Evolutionary conservation across 805 yeast genomes (phyloP), one percentile per base, ranked within the genome.

Genomic region (Saccharomycopsis javanensis): DNA sequence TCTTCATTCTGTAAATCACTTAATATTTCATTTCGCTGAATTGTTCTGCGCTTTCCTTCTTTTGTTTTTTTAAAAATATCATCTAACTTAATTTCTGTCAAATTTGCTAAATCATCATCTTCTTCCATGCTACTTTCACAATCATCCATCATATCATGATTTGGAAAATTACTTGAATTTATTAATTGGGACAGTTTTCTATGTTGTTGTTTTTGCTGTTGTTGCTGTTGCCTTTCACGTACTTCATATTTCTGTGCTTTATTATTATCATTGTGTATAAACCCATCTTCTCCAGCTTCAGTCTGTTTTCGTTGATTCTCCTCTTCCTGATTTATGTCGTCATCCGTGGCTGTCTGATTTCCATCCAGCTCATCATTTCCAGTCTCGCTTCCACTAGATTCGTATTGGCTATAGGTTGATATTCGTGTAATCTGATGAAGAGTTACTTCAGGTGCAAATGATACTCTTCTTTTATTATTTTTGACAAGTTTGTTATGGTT

Each of bases 391-490:
- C 34, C 18, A 34, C 53, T 35, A n/a, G 51, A 38, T n/a, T 33
- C 23, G 27, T 45, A 38, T 13, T 42, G 48, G 8, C 48, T 42
- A 42, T 54, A 55, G 20, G 16, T 38, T n/a, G 50, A 50, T 8
- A 34, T 18, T 11, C 28, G 34, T n/a, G 54, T 79, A 57, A 73
- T 71, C 64, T 79, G 76, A 63, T 80, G 84, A 33, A 81, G 71
- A 6, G 82, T 80, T 0, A 80, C 85, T 58, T 80, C 84, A 1
- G 83, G 83, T 1, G 88, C 88, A 71, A 84, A 84, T 23, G 86
- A 80, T 3, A 85, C 89, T n/a, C 89, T 68, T 55, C 88, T 69
- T 37, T 70, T 68, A 35, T 68, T 61, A 13, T 46, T 56, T 37
- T 51, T 52, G 11, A 15, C 18, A 6, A 18, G 16, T 30, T 18